Conservation (phyloP, 495 filamentous ascomycete genomes). For the Talaromyces adpressus region DNA sequence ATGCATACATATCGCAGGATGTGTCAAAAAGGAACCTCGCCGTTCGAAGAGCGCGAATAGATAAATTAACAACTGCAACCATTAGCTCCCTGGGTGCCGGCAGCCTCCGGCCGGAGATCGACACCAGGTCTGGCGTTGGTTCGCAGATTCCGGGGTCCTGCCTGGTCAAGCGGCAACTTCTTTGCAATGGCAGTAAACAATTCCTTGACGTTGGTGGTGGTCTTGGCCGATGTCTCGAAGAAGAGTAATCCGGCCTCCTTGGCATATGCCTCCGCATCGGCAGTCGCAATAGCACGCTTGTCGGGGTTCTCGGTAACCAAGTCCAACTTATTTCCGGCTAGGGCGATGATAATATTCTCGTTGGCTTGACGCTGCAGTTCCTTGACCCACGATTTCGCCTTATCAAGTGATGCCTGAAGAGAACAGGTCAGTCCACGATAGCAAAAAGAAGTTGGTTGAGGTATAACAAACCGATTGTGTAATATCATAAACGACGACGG, state of each 20-base stretch:
- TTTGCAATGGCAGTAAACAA: conserved; percentile 97
- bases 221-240: conserved; percentile 97
- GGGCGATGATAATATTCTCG: conserved; percentile 97
- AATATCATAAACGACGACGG: conserved; percentile 98
- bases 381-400: conserved; percentile 99
- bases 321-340: conserved; percentile 97
- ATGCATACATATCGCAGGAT: not conserved
- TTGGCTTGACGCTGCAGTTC: conserved; percentile 97
- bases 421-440: not conserved
- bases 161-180: conserved; percentile 94
- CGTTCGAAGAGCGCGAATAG: not conserved
- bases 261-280: conserved; percentile 92
- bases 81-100: conserved; percentile 65
- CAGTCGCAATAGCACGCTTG: conserved; percentile 82
- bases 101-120: conserved; percentile 69
- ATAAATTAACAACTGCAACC: conserved; percentile 65
- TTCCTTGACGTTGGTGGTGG: conserved; percentile 88
- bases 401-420: conserved; percentile 81
- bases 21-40: not conserved
- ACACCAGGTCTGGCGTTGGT: conserved; percentile 72
- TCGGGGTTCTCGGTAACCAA: conserved; percentile 82
- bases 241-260: conserved; percentile 88
- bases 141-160: conserved; percentile 73
- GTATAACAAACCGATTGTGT: conserved; percentile 79
- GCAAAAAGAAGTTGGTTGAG: not conserved